Base-by-base conservation (phyloP, 176 grass and related monocot species). In the Carex myosuroides region DNA sequence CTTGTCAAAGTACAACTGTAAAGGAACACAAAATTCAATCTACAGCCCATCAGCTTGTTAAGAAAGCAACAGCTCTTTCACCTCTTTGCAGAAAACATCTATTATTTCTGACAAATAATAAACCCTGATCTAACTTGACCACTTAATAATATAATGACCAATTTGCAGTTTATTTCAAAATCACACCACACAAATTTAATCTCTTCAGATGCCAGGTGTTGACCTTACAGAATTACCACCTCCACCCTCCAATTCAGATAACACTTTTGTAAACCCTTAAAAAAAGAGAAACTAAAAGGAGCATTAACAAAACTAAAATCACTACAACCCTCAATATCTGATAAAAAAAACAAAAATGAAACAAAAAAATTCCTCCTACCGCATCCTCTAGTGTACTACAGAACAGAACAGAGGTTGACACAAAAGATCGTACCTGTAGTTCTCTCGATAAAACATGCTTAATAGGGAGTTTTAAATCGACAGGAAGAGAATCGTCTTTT, bases 391-490 rank as follows among this genome's bases (percentile, higher is more conserved):
- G 72, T 53, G 22, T 7, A 32, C 60, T 6, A 76, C 1, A 54
- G 0, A 76, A 76, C 1, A 54, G 0, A 76, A 5, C 62, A 11
- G 46, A 3, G 9, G 42, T 57, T 62, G 63, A 64, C 53, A 24
- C 3, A 65, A 41, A 66, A 13, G 21, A 65, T 32, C 48, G 60
- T 80, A 95, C 95, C 88, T 95, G 91, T 12, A 98, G 79, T 84
- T 95, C 95, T 90, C 88, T 93, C 75, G 92, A 95, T 88, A 95
- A 92, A 65, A 98, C 87, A 84, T 98, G 95, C 81, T 98, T 98
- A 86, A 98, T 89, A 86, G 95, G 95, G 87, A 98, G 91, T 81
- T 98, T 98, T 79, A 98, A 63, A 56, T 93, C 92, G 72, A 93
- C 86, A 18, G 86, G 89, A 89, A 92, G 93, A 52, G 87, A 89